Evolutionary conservation across 371 early-diverging fungal genomes (phyloP), one percentile per base, ranked within the genome.

Genomic region (Caulochytrium protostelioides): DNA sequence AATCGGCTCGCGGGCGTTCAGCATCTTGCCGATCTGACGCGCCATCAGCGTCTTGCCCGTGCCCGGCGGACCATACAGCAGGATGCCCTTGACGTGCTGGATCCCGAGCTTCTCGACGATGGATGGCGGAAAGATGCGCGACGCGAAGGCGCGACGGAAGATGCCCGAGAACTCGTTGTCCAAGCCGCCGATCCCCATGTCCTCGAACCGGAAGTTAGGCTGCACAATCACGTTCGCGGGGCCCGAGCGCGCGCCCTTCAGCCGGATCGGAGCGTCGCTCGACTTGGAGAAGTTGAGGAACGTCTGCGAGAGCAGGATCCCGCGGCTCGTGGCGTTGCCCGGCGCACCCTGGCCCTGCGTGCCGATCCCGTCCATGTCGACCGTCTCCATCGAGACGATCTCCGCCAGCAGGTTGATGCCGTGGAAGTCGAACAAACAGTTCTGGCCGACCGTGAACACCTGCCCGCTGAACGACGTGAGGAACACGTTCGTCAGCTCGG

Each of bases 21-120:
- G 59, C 83, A 98, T 87, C 41, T 90, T 85, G 21, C 97, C 98
- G 39, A 99, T 97, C 54, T 97, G 91, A 17, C 99, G 73, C 6
- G 99, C 99, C 75, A 99, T 94, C 35, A 98, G 57, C 7, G 99
- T 98, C 56, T 98, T 99, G 38, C 99, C 99, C 0, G 98, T 98
- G 41, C 97, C 37, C 59, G 98, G 0, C 98, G 98, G 31, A 32
- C 43, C 72, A 44, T 59, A 68, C 7, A 68, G 49, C 47, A 67
- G 55, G 32, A 62, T 62, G 38, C 89, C 89, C 59, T 85, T 89
- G 30, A 97, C 95, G 58, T 98, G 98, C 46, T 84, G 84, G 28
- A 98, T 95, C 9, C 97, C 97, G 32, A 94, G 59, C 49, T 85
- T 85, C 42, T 91, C 87, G 9, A 97, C 92, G 30, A 97, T 59